Evolutionary conservation across 768 basidiomycete species (phyloP), one percentile per base, ranked within the genome.

Genomic region (Rhizopogon vinicolor): DNA sequence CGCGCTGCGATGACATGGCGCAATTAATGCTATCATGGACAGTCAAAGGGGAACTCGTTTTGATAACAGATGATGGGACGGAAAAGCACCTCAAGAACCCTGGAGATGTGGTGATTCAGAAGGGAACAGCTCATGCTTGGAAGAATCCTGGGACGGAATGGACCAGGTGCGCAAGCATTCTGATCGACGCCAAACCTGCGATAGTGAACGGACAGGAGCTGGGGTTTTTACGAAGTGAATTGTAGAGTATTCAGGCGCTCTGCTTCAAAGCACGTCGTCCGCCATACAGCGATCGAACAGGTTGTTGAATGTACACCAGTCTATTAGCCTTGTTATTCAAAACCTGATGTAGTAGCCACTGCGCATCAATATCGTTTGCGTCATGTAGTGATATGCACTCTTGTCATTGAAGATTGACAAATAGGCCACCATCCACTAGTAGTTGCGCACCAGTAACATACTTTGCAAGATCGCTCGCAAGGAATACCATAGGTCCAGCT

Each of bases 401-500:
- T 25, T 25, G 25, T 25, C 62, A 86, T 62, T 89, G 87, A 50
- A 91, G 73, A 61, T 87, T 88, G 44, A 89, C 87, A 58, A 87
- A 87, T 45, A 86, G 69, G 0, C 88, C 89, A 2, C 88, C 89
- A 65, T 89, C 88, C 0, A 87, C 86, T 6, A 89, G 69, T 5
- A 87, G 68, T 19, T 80, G 80, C 33, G 84, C 76, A 16, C 85
- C 86, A 1, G 86, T 86, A 40, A 87, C 79, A 69, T 89, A 90
- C 60, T 78, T 81, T 4, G 86, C 83, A 54, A 89, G 72, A 59
- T 88, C 85, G 63, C 83, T 85, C 1, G 85, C 84, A 40, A 91
- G 73, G 68, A 90, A 91, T 1, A 89, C 80, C 7, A 83, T 84
- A 0, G 88, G 88, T 0, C 87, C 87, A 7, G 86, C 87, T 43